Base-by-base conservation (phyloP, 768 basidiomycete genomes). In the Lentinula sp. region DNA sequence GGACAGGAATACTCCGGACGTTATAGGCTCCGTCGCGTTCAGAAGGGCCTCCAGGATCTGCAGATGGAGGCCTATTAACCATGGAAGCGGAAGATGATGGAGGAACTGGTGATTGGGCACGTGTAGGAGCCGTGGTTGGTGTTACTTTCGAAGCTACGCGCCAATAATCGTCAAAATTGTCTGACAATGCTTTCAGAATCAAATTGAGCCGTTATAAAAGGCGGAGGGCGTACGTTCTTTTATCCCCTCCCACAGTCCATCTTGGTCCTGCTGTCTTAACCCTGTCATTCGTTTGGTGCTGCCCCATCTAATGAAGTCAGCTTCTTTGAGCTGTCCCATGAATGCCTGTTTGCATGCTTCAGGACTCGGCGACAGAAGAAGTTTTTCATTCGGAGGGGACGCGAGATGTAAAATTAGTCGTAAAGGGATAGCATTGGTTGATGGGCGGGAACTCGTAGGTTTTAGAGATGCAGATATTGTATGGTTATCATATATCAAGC, bases 161-260 rank as follows among this genome's bases (percentile, higher is more conserved):
- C 88, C 93, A 95, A 69, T 91, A 97, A 63, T 93, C 87, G 67
- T 98, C 95, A 68, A 95, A 98, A 72, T 95, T 95, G 75, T 96
- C 97, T 98, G 71, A 23, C 60, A 50, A 55, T 16, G 32, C 50
- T 43, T 58, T 59, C 37, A 60, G 21, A 28, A 62, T 21, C 64
- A n/a, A 50, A 16, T 42, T 39, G 16, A 56, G 64, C 59, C 5
- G 37, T 28, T 10, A 57, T n/a, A 58, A 60, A 35, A 56, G 4
- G 28, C 28, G 28, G 28, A 61, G 49, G 11, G 76, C 94, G 75
- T 70, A 98, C 96, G 93, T 67, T 93, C 89, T 75, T 89, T 88
- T 64, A 99, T 89, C 7, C 95, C 95, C 67, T 97, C 94, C 97
- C 97, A 99, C 59, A 98, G 84, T 0, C 88, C 93, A 70, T 99